Evolutionary conservation across 352 stramenopile genomes (phyloP).

Genomic region (Pythium sp.): DNA sequence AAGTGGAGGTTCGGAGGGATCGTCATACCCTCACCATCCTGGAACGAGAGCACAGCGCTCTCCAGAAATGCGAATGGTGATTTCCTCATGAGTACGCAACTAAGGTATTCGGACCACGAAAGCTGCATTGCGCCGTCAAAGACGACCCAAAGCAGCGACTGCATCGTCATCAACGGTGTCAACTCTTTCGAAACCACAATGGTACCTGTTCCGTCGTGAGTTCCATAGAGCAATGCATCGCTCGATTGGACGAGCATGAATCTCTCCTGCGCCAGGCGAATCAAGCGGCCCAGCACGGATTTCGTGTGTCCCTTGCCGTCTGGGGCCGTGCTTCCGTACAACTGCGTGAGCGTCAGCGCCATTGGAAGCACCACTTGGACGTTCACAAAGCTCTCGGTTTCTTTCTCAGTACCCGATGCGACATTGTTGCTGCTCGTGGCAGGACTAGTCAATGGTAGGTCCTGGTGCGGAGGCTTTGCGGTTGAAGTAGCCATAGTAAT

Average conservation of each 20-base stretch:
- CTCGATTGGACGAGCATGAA: slow-evolving; percentile 9
- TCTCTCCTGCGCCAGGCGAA: slow-evolving; percentile 31
- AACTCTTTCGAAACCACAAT: background rate
- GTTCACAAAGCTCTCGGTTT: slow-evolving; percentile 5
- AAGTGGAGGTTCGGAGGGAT: slow-evolving; percentile 61
- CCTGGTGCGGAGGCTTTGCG: background rate
- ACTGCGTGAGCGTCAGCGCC: slow-evolving; percentile 37
- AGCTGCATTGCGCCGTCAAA: slow-evolving; percentile 41
- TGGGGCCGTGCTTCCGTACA: slow-evolving; percentile 38
- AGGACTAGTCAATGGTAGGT: background rate
- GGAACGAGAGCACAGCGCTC: slow-evolving; percentile 23
- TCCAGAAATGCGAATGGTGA: background rate
- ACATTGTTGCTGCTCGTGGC: background rate
- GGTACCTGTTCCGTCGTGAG: background rate
- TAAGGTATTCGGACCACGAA: slow-evolving; percentile 41
- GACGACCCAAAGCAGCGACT: slow-evolving; percentile 36
- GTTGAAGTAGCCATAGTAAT: too few relatives aligned
- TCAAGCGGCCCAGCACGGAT: slow-evolving; percentile 34
- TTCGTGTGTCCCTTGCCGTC: slow-evolving; percentile 33
- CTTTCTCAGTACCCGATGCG: background rate
- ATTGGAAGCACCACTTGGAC: slow-evolving; percentile 34
- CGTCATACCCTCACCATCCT: slow-evolving; percentile 55
- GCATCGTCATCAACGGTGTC: slow-evolving; percentile 8
- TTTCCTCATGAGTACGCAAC: slow-evolving; percentile 22
- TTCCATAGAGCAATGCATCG: background rate